These are phyloP conservation scores for Spergularia bocconei DNA, from an alignment of 148 eudicot species.

Conservation along the genomic window DNA sequence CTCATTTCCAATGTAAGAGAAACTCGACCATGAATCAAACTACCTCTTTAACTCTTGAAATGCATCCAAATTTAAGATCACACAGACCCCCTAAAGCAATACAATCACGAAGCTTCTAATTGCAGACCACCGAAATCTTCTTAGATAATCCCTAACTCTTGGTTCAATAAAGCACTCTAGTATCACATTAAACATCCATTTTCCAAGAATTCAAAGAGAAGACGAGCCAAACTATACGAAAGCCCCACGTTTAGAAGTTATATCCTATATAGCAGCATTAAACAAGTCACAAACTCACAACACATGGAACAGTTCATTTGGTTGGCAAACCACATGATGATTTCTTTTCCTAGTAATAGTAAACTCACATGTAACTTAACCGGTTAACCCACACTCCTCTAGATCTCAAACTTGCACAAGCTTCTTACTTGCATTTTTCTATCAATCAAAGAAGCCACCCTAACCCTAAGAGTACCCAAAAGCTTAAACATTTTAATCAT, in stretches of 20 bases:
- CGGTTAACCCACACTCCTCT: not conserved
- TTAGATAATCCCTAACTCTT: not conserved
- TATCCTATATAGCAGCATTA: constrained; percentile 1
- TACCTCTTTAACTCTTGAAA: not conserved
- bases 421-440: not conserved
- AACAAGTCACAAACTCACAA: not conserved
- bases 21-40: not conserved
- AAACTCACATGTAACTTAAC: not conserved
- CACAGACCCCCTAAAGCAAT: not conserved
- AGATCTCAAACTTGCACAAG: not conserved
- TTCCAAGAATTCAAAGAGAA: not conserved
- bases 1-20: not conserved
- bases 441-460: not conserved
- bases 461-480: not conserved
- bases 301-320: not conserved
- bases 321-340: not conserved
- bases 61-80: not conserved
- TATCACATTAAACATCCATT: not conserved
- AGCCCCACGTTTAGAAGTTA: not conserved
- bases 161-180: not conserved
- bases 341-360: not conserved
- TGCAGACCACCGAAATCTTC: not conserved
- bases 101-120: not conserved
- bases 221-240: not conserved
- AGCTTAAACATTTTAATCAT: not conserved